These are phyloP conservation scores for Tolypocladium nubicola DNA, from an alignment of 2,329 filamentous ascomycete genomes.

Conservation along the genomic window DNA sequence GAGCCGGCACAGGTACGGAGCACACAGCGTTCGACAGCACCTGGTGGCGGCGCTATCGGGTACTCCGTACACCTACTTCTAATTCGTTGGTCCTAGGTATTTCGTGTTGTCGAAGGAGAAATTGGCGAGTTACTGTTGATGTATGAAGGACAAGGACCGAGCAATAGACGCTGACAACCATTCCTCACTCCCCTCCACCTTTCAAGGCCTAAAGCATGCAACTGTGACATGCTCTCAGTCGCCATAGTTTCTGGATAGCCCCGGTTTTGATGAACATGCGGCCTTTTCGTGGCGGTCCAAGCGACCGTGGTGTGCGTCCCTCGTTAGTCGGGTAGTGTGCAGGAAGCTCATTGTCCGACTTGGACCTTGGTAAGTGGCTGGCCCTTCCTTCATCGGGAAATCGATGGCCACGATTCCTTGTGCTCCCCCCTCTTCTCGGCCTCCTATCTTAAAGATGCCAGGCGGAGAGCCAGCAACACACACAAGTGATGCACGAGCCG, in stretches of 20 bases:
- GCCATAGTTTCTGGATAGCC: not conserved
- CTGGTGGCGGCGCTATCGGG: too few relatives aligned
- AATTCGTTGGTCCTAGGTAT: too few relatives aligned
- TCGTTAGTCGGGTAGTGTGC: not conserved
- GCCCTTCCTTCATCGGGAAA: not conserved
- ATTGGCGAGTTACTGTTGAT: too few relatives aligned
- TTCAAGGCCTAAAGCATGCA: not conserved
- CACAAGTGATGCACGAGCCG: conserved; percentile 12
- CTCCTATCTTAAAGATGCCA: not conserved
- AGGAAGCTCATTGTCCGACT: not conserved
- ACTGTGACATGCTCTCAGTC: not conserved
- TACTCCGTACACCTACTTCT: not conserved
- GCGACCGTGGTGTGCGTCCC: not conserved
- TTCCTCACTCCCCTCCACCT: not conserved
- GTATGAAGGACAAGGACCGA: not conserved
- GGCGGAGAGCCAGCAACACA: not conserved
- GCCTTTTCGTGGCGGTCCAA: not conserved
- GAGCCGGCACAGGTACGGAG: not conserved
- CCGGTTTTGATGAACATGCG: not conserved
- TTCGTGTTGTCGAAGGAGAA: too few relatives aligned
- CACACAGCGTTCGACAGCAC: not conserved
- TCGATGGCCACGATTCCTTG: not conserved
- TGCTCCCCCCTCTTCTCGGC: not conserved
- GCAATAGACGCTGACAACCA: not conserved
- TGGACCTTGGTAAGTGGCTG: not conserved